Percentiles rank a stretch among this genome's conserved stretches.
phyloP scores from a whole-genome alignment of 148 eudicot species.

The Polygonum maritimum region DNA sequence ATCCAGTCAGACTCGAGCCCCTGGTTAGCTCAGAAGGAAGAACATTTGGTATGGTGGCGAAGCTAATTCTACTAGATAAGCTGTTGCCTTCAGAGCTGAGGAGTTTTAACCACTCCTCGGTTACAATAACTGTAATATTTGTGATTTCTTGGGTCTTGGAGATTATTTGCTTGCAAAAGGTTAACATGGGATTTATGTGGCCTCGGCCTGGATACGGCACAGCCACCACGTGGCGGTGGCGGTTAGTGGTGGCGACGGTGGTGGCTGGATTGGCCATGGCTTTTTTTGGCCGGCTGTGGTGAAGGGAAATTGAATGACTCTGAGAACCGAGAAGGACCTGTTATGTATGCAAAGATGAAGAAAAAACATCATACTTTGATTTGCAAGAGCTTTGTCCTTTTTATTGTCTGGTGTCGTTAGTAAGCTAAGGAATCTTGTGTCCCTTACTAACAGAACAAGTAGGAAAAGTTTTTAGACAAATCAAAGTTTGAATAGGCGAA shows the following conservation, averaged over 20 bases:
- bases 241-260: not conserved
- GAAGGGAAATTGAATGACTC: not conserved
- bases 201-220: conserved; percentile 5
- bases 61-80: not conserved
- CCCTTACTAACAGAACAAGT: too few species aligned
- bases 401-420: too few species aligned
- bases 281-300: not conserved
- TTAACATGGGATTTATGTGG: conserved; percentile 11
- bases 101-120: not conserved
- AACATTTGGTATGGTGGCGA: conserved; percentile 8
- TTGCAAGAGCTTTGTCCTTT: too few species aligned
- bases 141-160: not conserved
- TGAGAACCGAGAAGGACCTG: not conserved
- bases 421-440: too few species aligned
- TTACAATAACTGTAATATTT: not conserved
- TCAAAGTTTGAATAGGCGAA: too few species aligned
- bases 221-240: not conserved
- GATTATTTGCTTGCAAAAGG: not conserved
- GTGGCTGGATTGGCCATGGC: not conserved
- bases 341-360: not conserved
- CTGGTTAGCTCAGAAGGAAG: conserved; percentile 13
- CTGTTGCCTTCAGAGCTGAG: not conserved
- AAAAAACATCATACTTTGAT: not conserved
- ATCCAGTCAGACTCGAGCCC: conserved; percentile 15
- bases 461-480: too few species aligned